Base-by-base conservation (phyloP, 495 filamentous ascomycete genomes). In the Penicillium diatomitis region DNA sequence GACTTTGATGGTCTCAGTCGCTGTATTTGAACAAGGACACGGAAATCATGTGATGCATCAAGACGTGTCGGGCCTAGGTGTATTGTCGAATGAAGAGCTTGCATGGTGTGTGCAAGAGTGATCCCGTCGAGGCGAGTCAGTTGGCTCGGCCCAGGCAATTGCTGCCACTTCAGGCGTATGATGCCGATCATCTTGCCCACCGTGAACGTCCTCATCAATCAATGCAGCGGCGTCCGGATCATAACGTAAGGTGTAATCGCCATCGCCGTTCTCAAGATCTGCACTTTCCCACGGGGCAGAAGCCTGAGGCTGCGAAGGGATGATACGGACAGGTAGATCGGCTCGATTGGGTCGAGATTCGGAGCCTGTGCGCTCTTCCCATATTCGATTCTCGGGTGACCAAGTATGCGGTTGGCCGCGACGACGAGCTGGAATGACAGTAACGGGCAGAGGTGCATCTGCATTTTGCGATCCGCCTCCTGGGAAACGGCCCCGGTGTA, bases 361-460 rank as follows among this genome's bases (percentile, higher is more conserved):
- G 12, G 52, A 55, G 12, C 39, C 20, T 27, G 47, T 10, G 11
- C 48, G 44, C 4, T 31, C 32, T 29, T 56, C 58, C 33, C 60
- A 44, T 7, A 62, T 41, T 7, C 41, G 32, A 10, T 58, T 58
- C 35, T 69, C 60, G 11, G 67, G 71, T 31, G 63, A 71, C 72
- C 70, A 74, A 20, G 67, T 68, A 9, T 72, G 64, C 37, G 71
- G 64, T 38, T 72, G 70, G 28, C 65, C 65, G 8, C 81, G 71
- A 4, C 77, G 76, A 39, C 81, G 80, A 3, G 85, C 82, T 0
- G 84, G 85, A 41, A 88, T 85, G 29, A 86, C 70, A 6, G 81
- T 86, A 27, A 87, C 73, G 2, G 82, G 81, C 6, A 85, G 55
- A 5, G 61, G 63, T 1, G 68, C 61, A 34, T 65, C 54, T 4